A percentile compares a stretch with the other conserved stretches of the same genome.
Evolutionary conservation across 257 asterid species (phyloP).

Genomic region (Rhazya stricta): DNA sequence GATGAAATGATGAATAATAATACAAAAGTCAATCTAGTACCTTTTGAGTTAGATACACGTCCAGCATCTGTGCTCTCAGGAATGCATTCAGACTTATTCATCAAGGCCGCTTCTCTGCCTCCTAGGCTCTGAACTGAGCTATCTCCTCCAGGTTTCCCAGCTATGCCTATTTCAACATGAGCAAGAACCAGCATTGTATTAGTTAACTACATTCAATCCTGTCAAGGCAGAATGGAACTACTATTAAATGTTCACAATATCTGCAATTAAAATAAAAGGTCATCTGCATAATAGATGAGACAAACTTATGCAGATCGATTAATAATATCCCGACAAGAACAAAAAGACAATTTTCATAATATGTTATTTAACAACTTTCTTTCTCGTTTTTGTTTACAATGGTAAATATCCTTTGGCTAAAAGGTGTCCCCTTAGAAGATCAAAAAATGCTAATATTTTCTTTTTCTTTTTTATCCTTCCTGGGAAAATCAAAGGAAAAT

Average conservation of each 20-base stretch:
- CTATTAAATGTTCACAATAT: neutral
- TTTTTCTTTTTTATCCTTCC: neutral
- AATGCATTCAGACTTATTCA: conserved; percentile 29
- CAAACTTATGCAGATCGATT: neutral
- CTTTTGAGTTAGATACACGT: conserved; percentile 21
- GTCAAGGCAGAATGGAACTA: neutral
- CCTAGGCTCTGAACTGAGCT: conserved; percentile 29
- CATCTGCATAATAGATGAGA: conserved; percentile 1
- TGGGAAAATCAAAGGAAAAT: neutral
- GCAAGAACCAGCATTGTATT: conserved; percentile 9
- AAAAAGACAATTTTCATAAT: neutral
- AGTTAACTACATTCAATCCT: neutral
- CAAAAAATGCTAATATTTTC: neutral
- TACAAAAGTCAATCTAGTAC: conserved; percentile 21
- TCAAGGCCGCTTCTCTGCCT: conserved; percentile 30
- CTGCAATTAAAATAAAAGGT: neutral
- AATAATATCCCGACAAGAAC: neutral
- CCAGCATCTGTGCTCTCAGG: conserved; percentile 34
- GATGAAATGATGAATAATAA: conserved; percentile 1
- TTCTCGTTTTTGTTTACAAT: neutral
- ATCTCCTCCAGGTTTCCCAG: conserved; percentile 42
- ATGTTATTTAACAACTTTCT: neutral
- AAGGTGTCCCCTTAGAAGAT: neutral
- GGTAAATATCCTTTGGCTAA: neutral
- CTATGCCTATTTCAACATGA: conserved; percentile 29